These are phyloP conservation scores for Cryptosporidium viatorum DNA, from an alignment of 169 alveolate genomes.

Conservation along the genomic window DNA sequence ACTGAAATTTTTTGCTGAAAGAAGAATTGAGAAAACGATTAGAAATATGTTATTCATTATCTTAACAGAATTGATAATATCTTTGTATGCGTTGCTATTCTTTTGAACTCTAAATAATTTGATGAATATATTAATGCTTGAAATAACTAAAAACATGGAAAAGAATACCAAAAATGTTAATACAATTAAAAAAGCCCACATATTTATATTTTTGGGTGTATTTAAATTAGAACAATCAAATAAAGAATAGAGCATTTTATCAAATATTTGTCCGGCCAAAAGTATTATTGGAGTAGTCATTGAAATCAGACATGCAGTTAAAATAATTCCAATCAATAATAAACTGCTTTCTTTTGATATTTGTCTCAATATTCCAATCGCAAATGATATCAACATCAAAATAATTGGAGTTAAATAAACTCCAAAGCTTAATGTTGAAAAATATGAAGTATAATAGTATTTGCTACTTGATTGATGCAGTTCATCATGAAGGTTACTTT, in stretches of 20 bases:
- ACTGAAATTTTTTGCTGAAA: conserved; percentile 44
- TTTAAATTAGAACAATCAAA: not conserved
- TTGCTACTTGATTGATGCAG: conserved; percentile 26
- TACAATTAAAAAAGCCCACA: not conserved
- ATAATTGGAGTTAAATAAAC: conserved; percentile 23
- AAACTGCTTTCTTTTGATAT: not conserved
- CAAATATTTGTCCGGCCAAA: not conserved
- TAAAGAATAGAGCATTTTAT: not conserved
- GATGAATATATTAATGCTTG: not conserved
- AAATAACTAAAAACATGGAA: not conserved
- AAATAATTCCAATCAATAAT: conserved; percentile 6
- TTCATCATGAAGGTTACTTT: conserved; percentile 70
- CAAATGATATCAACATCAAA: not conserved
- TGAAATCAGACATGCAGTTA: not conserved
- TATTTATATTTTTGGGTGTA: not conserved
- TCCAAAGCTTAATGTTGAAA: conserved; percentile 12
- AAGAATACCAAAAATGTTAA: not conserved
- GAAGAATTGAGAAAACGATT: not conserved
- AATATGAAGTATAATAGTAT: conserved; percentile 51
- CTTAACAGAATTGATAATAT: conserved; percentile 6
- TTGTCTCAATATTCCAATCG: not conserved
- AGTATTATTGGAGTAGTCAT: not conserved
- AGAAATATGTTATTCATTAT: conserved; percentile 10
- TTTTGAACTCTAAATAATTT: not conserved
- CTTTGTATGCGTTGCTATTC: not conserved